Evolutionary conservation across 2,329 filamentous ascomycete genomes (phyloP).

Genomic region (Aotearoamyces nothofagi): DNA sequence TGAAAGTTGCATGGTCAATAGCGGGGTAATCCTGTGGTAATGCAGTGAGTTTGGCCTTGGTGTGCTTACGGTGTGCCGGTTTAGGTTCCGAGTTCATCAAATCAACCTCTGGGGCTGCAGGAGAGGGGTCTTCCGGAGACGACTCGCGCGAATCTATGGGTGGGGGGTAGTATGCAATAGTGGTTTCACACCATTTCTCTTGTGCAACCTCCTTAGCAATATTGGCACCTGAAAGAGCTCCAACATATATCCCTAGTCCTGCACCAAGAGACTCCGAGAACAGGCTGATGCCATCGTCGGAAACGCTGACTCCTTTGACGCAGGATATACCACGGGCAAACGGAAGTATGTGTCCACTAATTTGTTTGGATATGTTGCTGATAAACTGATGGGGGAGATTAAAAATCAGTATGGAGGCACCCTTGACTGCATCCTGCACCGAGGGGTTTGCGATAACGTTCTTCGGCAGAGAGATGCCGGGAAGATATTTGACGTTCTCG

Average conservation of each 20-base stretch:
- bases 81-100: constrained; percentile 44
- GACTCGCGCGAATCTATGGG: constrained; percentile 70
- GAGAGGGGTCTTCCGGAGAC: constrained; percentile 37
- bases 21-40: constrained; percentile 73
- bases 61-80: constrained; percentile 51
- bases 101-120: constrained; percentile 30
- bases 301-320: constrained; percentile 94
- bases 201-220: constrained; percentile 88
- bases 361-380: constrained; percentile 64
- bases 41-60: constrained; percentile 55
- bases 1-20: constrained; percentile 71
- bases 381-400: constrained; percentile 97
- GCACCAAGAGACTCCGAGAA: constrained; percentile 93
- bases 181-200: constrained; percentile 96
- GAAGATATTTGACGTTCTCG: constrained; percentile 97
- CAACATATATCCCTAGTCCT: constrained; percentile 87
- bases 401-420: constrained; percentile 84
- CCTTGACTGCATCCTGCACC: constrained; percentile 62
- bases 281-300: constrained; percentile 69
- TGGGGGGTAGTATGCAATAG: constrained; percentile 89
- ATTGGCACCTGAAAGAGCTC: constrained; percentile 89
- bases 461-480: constrained; percentile 64
- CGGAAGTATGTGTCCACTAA: constrained; percentile 79
- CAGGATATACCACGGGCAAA: constrained; percentile 91
- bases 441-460: constrained; percentile 81